These are phyloP conservation scores for Daldinia caldariorum DNA, from an alignment of 495 filamentous ascomycete genomes.

Conservation along the genomic window DNA sequence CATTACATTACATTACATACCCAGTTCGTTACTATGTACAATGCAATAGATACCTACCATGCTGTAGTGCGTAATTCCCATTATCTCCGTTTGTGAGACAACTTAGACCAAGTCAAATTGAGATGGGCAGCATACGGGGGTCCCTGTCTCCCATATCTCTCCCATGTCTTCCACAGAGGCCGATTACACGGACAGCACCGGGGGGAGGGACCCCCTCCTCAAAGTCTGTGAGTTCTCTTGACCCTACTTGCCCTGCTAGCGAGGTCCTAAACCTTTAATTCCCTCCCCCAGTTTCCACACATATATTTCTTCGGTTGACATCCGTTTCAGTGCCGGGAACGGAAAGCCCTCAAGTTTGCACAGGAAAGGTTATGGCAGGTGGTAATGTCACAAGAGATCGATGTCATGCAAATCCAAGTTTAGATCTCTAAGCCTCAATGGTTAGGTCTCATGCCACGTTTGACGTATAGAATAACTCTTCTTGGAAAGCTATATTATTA, in stretches of 20 bases:
- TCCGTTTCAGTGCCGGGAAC: slow-evolving; percentile 40
- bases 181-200: slow-evolving; percentile 32
- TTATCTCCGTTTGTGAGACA: slow-evolving; percentile 52
- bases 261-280: slow-evolving; percentile 29
- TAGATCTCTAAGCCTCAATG: slow-evolving; percentile 35
- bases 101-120: slow-evolving; percentile 49
- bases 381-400: slow-evolving; percentile 32
- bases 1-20: not conserved
- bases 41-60: not conserved
- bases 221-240: slow-evolving; percentile 40
- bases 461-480: slow-evolving; percentile 25
- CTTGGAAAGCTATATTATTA: slow-evolving; percentile 10
- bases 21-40: not conserved
- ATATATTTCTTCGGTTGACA: slow-evolving; percentile 41
- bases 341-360: slow-evolving; percentile 25
- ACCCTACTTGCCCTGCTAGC: slow-evolving; percentile 32
- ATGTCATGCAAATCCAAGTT: slow-evolving; percentile 42
- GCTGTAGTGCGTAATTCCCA: slow-evolving; percentile 42
- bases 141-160: slow-evolving; percentile 33
- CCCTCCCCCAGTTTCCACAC: slow-evolving; percentile 25
- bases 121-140: slow-evolving; percentile 49
- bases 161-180: slow-evolving; percentile 25
- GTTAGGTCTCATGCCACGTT: slow-evolving; percentile 16
- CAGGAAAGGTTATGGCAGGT: slow-evolving; percentile 36
- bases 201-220: slow-evolving; percentile 14